Percentiles rank a stretch among this genome's conserved stretches.
Conservation (phyloP, 345 rosid genomes). For the Euphorbia lathyris region DNA sequence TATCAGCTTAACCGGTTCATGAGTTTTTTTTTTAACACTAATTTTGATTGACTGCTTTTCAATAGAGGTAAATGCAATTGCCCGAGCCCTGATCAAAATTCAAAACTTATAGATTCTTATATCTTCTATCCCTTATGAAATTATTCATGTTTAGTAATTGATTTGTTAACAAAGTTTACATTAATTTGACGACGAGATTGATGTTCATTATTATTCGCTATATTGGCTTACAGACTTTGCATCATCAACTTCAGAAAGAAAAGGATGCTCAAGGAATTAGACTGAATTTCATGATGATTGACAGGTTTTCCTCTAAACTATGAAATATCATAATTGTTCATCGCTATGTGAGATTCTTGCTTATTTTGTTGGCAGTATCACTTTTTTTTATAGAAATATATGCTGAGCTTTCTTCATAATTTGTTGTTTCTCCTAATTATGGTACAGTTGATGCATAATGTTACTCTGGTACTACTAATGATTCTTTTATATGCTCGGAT, state of each 20-base stretch:
- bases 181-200: neutral
- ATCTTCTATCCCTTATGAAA: neutral
- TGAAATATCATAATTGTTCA: neutral
- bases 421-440: too few relatives aligned
- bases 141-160: neutral
- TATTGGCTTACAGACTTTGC: slow-evolving; percentile 50
- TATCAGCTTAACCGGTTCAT: too few relatives aligned
- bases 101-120: neutral
- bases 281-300: slow-evolving; percentile 61
- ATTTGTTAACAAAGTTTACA: neutral
- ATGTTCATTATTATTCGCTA: neutral
- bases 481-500: too few relatives aligned
- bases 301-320: slow-evolving; percentile 45
- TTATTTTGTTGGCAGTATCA: too few relatives aligned
- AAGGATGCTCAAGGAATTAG: slow-evolving; percentile 41
- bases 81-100: neutral
- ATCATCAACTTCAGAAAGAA: slow-evolving; percentile 43
- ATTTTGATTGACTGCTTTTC: neutral
- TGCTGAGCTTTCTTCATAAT: too few relatives aligned
- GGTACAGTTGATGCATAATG: too few relatives aligned
- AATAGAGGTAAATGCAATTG: neutral
- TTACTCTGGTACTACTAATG: too few relatives aligned
- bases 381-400: too few relatives aligned
- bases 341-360: too few relatives aligned
- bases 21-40: neutral